Base-by-base conservation (phyloP, 2,329 filamentous ascomycete species). In the Ceratocystis cacaofunesta region DNA sequence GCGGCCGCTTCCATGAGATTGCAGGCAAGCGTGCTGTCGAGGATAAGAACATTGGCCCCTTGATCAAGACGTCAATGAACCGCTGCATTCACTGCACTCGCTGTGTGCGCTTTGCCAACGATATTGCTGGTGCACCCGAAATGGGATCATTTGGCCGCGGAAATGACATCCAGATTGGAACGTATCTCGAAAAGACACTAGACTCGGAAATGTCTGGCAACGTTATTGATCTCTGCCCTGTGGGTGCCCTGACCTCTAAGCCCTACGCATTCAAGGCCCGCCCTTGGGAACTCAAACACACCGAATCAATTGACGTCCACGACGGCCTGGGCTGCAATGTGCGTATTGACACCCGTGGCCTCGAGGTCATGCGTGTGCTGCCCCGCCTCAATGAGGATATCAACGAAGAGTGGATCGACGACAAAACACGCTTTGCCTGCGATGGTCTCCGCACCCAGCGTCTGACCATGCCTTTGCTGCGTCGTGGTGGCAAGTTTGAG, bases 31-130 rank as follows among this genome's bases (percentile, higher is more conserved):
- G 94, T 80, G 94, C 91, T 30, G 92, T 96, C 48, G 94, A 99
- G 79, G 94, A 99, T 78, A 99, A 99, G 84, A 97, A 99, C 77
- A 96, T 99, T 73, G 94, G 94, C 44, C 94, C 94, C 64, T 78
- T 99, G 71, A 89, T 99, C 79, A 99, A 99, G 85, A 99, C 94
- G 2, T 99, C 94, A 62, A 99, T 99, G 94, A 99, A 99, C 82
- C 85, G 94, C 75, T 99, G 94, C 78, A 99, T 99, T 73, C 94
- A 99, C 81, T 99, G 94, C 82, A 99, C 94, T 69, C 86, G 94
- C 73, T 99, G 94, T 78, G 85, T 99, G 71, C 91, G 94, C 74
- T 99, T 99, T 77, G 89, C 94, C 75, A 99, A 97, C 78, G 94
- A 99, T 73, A 82, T 99, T 72, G 94, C 94, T 68, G 94, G 94